Base-by-base conservation (phyloP, 371 early-diverging fungal genomes). In the Globomyces sp. region DNA sequence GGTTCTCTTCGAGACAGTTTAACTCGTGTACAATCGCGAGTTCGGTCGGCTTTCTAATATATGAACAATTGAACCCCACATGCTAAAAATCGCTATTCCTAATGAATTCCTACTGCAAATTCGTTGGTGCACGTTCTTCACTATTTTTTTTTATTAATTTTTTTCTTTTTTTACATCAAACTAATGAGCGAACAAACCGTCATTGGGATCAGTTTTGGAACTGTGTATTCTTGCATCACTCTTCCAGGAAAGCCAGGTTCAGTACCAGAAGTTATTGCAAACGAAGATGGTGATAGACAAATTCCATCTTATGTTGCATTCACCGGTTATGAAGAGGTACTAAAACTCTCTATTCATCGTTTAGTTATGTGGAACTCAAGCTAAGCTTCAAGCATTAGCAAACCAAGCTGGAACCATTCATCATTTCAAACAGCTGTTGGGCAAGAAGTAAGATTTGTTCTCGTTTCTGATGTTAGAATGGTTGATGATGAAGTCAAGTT, bases 211-310 rank as follows among this genome's bases (percentile, higher is more conserved):
- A 88, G 87, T 80, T 89, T 94, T 83, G 96, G 96, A 73, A 90
- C 89, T 64, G 83, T 88, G 73, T 90, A 91, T 77, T 91, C 93
- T 52, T 90, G 92, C 71, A 90, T 96, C 74, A 89, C 91, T 64
- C 88, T 92, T 74, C 80, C 92, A 71, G 89, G 86, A 74, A 91
- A 91, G 80, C 89, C 88, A 76, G 13, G 39, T 53, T 34, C 89
- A 65, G 36, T 46, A 6, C 61, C 61, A 45, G 93, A 95, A 71
- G 88, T 92, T 75, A 94, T 97, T 74, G 96, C 98, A 71, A 96
- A 97, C 83, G 94, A 92, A 76, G 98, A 97, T 76, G 98, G 98
- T 80, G 95, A 95, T 77, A 85, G 96, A 73, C 89, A 91, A 79
- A 94, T 94, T 71, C 93, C 98, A 57, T 87, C 92, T 57, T 90